Conservation (phyloP, 768 basidiomycete genomes). For the Suillus tomentosus region DNA sequence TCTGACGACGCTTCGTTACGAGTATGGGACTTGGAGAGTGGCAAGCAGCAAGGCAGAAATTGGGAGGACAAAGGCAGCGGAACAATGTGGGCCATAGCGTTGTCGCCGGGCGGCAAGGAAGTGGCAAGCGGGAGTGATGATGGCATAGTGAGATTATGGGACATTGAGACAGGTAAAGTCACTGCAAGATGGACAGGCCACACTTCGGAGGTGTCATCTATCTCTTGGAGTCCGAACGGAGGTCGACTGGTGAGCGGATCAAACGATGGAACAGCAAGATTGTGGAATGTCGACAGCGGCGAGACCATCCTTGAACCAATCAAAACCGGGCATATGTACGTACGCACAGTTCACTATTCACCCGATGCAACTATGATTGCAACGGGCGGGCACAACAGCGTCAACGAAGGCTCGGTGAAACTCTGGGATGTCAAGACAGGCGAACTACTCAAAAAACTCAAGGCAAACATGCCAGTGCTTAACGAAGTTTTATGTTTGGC, state of each 20-base stretch:
- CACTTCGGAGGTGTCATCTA: background rate
- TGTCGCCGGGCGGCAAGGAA: background rate
- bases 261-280: background rate
- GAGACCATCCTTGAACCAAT: background rate
- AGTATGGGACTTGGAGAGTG: slow-evolving; percentile 3
- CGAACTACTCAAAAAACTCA: background rate
- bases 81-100: background rate
- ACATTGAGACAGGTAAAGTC: background rate
- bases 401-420: background rate
- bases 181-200: background rate
- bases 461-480: background rate
- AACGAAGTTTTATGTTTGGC: slow-evolving; percentile 4
- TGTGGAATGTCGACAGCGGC: background rate
- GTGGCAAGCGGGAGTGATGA: background rate
- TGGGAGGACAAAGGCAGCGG: background rate
- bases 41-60: background rate
- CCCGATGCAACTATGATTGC: slow-evolving; percentile 3
- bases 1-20: background rate
- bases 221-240: background rate
- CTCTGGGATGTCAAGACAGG: slow-evolving; percentile 3
- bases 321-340: background rate
- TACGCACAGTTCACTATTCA: slow-evolving; percentile 1
- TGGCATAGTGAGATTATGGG: slow-evolving; percentile 4
- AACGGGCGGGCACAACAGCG: background rate
- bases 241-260: background rate